Percentiles rank a stretch among this genome's conserved stretches.
Evolutionary conservation across 2,329 filamentous ascomycete species (phyloP).

Genomic region (Penicillium fuscoglaucum): DNA sequence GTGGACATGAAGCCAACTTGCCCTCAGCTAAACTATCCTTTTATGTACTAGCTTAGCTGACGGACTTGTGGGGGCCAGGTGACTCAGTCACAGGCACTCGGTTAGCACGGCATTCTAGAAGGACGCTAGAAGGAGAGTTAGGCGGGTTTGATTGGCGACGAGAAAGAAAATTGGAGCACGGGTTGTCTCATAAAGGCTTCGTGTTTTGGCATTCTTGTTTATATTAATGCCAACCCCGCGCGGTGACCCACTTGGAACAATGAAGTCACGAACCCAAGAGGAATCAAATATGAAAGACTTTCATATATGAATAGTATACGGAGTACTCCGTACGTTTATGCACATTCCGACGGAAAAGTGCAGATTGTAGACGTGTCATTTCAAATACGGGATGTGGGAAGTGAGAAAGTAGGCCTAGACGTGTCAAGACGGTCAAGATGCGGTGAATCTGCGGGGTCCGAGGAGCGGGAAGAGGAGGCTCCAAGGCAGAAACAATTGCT

Average conservation of each 20-base stretch:
- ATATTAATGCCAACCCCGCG: neutral
- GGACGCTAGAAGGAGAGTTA: constrained; percentile 24
- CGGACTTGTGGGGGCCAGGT: constrained; percentile 5
- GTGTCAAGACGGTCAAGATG: constrained; percentile 9
- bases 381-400: neutral
- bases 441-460: constrained; percentile 26
- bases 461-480: constrained; percentile 19
- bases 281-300: neutral
- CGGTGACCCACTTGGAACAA: constrained; percentile 4
- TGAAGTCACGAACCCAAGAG: neutral
- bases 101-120: constrained; percentile 26
- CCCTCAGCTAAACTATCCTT: neutral
- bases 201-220: constrained; percentile 6
- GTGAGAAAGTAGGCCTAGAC: constrained; percentile 2
- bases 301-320: no score
- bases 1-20: neutral
- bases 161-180: neutral
- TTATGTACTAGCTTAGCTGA: constrained; percentile 9
- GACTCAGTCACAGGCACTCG: constrained; percentile 1
- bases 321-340: neutral
- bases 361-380: neutral
- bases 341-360: neutral
- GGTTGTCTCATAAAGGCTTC: neutral
- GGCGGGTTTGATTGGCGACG: constrained; percentile 12
- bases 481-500: constrained; percentile 18